A percentile compares a stretch with the other conserved stretches of the same genome.
phyloP scores from a whole-genome alignment of 495 filamentous ascomycete genomes.

The Glutinoglossum americanum region DNA sequence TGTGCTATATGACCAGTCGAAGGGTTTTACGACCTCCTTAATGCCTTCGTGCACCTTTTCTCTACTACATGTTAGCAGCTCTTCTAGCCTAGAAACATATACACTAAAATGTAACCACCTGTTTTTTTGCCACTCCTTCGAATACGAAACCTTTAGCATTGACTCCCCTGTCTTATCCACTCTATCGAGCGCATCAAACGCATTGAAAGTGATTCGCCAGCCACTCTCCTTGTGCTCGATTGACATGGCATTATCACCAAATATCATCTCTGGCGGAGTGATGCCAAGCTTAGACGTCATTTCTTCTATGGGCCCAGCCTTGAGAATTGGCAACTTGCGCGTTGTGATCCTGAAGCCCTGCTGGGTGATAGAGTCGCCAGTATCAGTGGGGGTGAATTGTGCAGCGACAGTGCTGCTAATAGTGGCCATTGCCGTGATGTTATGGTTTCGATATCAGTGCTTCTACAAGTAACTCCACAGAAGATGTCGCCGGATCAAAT shows the following conservation, averaged over 20 bases:
- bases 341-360: conserved; percentile 49
- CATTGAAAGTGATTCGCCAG: conserved; percentile 63
- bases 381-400: not conserved
- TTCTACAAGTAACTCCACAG: not conserved
- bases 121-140: conserved; percentile 68
- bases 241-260: conserved; percentile 71
- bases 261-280: conserved; percentile 93
- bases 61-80: conserved; percentile 17
- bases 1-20: conserved; percentile 94
- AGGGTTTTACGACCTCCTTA: conserved; percentile 81
- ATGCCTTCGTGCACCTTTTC: conserved; percentile 75
- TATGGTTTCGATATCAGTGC: not conserved
- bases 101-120: conserved; percentile 24
- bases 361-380: conserved; percentile 14
- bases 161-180: conserved; percentile 82
- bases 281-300: conserved; percentile 63
- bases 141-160: conserved; percentile 88
- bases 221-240: conserved; percentile 45
- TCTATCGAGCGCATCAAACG: conserved; percentile 63
- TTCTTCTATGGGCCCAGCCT: conserved; percentile 70
- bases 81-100: not conserved
- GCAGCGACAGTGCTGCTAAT: not conserved
- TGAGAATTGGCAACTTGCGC: conserved; percentile 79
- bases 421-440: not conserved
- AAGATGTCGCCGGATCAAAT: not conserved